These are phyloP conservation scores for Skeletonema potamos DNA, from an alignment of 108 stramenopile genomes.

Conservation along the genomic window DNA sequence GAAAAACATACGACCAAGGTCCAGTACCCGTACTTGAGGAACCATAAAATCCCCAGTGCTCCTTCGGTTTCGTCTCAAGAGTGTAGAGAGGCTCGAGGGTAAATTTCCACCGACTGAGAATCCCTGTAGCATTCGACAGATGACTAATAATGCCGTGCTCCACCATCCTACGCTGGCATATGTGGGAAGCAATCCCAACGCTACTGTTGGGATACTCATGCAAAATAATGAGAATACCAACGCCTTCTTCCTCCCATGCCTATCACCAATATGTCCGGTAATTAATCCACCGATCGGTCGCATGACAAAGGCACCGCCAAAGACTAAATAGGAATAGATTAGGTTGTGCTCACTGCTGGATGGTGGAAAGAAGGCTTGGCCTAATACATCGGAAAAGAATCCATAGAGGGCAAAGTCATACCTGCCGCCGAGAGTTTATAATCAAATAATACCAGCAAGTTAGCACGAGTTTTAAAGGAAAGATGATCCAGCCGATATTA, in stretches of 20 bases:
- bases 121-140: conserved; percentile 48
- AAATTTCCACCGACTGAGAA: conserved; percentile 50
- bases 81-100: conserved; percentile 42
- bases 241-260: conserved; percentile 41
- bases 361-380: conserved; percentile 53
- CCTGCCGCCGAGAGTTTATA: background rate
- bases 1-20: background rate
- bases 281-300: conserved; percentile 47
- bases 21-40: background rate
- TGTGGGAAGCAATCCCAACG: conserved; percentile 52
- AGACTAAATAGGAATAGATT: conserved; percentile 40
- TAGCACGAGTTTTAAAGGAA: too few relatives aligned
- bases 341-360: conserved; percentile 12
- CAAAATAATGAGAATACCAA: conserved; percentile 32
- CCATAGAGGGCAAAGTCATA: conserved; percentile 75
- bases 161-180: conserved; percentile 28
- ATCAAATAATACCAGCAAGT: too few relatives aligned
- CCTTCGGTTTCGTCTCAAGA: conserved; percentile 15
- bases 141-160: conserved; percentile 19
- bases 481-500: too few relatives aligned
- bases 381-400: conserved; percentile 56
- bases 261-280: conserved; percentile 46
- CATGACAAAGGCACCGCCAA: conserved; percentile 57
- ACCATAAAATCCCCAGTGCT: conserved; percentile 37
- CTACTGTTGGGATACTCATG: conserved; percentile 48